Conservation (phyloP, 2,329 filamentous ascomycete species). For the Bipolaris gigantea region DNA sequence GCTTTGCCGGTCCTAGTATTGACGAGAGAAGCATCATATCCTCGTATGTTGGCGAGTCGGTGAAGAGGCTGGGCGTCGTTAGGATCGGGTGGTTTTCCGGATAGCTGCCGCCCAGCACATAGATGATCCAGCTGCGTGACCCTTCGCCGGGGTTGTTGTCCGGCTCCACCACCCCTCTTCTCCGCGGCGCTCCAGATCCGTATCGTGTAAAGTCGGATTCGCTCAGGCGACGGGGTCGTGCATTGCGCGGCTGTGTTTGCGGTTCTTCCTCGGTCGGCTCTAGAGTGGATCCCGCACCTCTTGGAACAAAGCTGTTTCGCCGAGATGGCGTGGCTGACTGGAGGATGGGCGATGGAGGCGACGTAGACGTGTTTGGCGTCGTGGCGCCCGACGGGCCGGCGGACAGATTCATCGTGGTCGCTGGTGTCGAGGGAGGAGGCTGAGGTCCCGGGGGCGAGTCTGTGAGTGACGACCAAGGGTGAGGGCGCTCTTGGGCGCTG, state of each 20-base stretch:
- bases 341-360: slow-evolving; percentile 40
- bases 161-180: slow-evolving; percentile 64
- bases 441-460: slow-evolving; percentile 61
- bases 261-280: slow-evolving; percentile 49
- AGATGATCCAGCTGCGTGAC: slow-evolving; percentile 71
- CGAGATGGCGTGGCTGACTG: slow-evolving; percentile 43
- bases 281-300: slow-evolving; percentile 45
- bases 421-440: slow-evolving; percentile 66
- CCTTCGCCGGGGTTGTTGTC: slow-evolving; percentile 59
- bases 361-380: slow-evolving; percentile 39
- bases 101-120: slow-evolving; percentile 70
- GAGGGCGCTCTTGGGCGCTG: slow-evolving; percentile 44
- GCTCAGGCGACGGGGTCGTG: slow-evolving; percentile 59
- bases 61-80: slow-evolving; percentile 70
- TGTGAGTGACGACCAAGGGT: slow-evolving; percentile 51
- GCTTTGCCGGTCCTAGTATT: slow-evolving; percentile 67
- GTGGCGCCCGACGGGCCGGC: slow-evolving; percentile 57
- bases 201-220: slow-evolving; percentile 64
- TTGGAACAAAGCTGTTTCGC: slow-evolving; percentile 47
- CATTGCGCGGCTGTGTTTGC: slow-evolving; percentile 44
- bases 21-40: slow-evolving; percentile 72
- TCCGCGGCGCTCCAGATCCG: slow-evolving; percentile 62
- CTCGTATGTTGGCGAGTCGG: slow-evolving; percentile 71
- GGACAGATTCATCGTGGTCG: slow-evolving; percentile 58
- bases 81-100: slow-evolving; percentile 71